Conservation (phyloP, 2,329 filamentous ascomycete genomes). For the Colletotrichum tropicale region DNA sequence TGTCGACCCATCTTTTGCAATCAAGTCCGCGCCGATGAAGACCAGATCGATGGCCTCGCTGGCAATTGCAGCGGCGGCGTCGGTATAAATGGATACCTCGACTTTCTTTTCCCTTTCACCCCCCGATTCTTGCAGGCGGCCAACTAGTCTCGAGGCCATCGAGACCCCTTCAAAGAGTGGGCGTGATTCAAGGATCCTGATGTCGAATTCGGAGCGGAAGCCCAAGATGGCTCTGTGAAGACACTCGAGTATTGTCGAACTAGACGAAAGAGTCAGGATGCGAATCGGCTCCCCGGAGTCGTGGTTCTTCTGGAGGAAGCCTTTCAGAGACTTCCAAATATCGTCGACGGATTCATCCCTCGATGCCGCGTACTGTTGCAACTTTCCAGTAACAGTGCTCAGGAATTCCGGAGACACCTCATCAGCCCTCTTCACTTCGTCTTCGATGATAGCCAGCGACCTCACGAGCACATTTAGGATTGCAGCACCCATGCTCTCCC, state of each 20-base stretch:
- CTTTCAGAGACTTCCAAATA: conserved; percentile 38
- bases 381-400: conserved; percentile 19
- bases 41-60: conserved; percentile 58
- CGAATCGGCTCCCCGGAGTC: conserved; percentile 36
- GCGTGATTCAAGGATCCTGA: conserved; percentile 69
- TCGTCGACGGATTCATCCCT: conserved; percentile 28
- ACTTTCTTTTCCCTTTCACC: conserved; percentile 25
- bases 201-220: conserved; percentile 46
- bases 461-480: conserved; percentile 56
- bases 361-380: conserved; percentile 19
- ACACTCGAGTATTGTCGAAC: conserved; percentile 61
- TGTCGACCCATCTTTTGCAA: conserved; percentile 61
- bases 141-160: conserved; percentile 50
- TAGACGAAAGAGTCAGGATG: conserved; percentile 66
- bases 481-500: conserved; percentile 69
- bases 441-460: conserved; percentile 45
- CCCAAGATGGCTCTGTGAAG: conserved; percentile 46
- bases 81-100: conserved; percentile 58
- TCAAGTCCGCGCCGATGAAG: conserved; percentile 68
- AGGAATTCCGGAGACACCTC: conserved; percentile 8
- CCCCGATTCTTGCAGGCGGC: conserved; percentile 26
- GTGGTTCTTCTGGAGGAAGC: conserved; percentile 32
- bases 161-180: conserved; percentile 69
- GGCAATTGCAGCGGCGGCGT: conserved; percentile 63
- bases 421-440: conserved; percentile 28